Conservation (phyloP, 306 rosid species). For the Lathyrus tuberosus region DNA sequence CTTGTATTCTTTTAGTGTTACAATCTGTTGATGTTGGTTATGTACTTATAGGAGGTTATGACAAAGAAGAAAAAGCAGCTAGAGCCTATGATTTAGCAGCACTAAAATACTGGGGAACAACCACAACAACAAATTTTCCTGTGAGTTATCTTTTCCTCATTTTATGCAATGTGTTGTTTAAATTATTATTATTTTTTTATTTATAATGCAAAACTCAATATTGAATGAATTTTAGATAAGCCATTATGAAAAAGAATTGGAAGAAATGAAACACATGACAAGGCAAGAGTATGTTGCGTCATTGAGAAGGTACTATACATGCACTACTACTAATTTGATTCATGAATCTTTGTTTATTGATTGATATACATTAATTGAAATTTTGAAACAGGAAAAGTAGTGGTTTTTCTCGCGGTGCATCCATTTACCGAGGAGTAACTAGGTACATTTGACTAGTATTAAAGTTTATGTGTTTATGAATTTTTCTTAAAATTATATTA, state of each 20-base stretch:
- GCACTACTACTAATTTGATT: not conserved
- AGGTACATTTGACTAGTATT: slow-evolving; percentile 54
- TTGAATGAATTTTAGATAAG: slow-evolving; percentile 58
- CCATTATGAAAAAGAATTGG: slow-evolving; percentile 82
- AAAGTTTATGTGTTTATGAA: not conserved
- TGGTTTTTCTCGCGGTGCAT: slow-evolving; percentile 96
- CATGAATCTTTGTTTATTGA: not conserved
- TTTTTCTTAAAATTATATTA: not conserved
- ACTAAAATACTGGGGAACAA: slow-evolving; percentile 91
- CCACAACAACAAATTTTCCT: slow-evolving; percentile 92
- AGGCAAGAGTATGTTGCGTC: slow-evolving; percentile 96
- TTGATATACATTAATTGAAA: slow-evolving; percentile 5
- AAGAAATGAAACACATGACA: slow-evolving; percentile 95
- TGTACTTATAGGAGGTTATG: slow-evolving; percentile 73
- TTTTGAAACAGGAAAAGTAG: slow-evolving; percentile 78
- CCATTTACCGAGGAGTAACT: slow-evolving; percentile 93
- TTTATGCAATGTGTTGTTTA: slow-evolving; percentile 37
- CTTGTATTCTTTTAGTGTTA: not conserved
- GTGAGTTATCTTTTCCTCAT: slow-evolving; percentile 51
- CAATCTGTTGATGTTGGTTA: not conserved
- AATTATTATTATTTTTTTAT: not conserved
- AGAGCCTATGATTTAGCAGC: slow-evolving; percentile 95
- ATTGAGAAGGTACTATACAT: slow-evolving; percentile 69
- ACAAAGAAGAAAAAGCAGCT: slow-evolving; percentile 95
- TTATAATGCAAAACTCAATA: slow-evolving; percentile 24